Evolutionary conservation across 306 rosid genomes (phyloP), one percentile per base, ranked within the genome.

Genomic region (Vigna angularis): DNA sequence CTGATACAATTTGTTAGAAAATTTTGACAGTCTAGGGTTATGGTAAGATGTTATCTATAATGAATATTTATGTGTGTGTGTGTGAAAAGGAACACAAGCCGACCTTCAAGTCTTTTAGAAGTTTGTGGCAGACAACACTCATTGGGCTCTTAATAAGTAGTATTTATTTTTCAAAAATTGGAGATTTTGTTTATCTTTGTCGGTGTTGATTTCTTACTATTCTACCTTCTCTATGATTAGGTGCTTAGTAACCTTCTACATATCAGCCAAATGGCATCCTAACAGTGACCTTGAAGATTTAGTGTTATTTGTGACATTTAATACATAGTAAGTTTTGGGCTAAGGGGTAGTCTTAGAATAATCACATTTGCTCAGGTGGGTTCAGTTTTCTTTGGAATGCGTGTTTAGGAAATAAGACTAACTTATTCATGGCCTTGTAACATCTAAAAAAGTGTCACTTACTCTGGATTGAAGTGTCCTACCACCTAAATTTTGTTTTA

Each of bases 51-150:
- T 71, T 36, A 30, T 4, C 36, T 32, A 32, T 32, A 32, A 32
- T 32, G 36, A 32, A 32, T 26, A 26, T 26, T 26, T 52, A 9
- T 16, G 12, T n/a, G 40, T 38, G n/a, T 38, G n/a, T 1, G 3
- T 44, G 15, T 50, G 28, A 3, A 24, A 48, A 26, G 77, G 45
- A 5, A 16, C 12, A 42, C 11, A 10, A 34, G 55, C 40, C 40
- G 18, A 38, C 28, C 55, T 14, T 10, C 17, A 22, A 17, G 3
- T 79, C 36, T 15, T 10, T 22, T 40, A 36, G 70, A 79, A 34
- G 14, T 38, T 79, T 78, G 53, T 20, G 69, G 53, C 64, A 22
- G 44, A 71, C 40, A 58, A 9, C 70, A 49, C 70, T 14, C 44
- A 30, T 1, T 50, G 1, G 9, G 48, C 48, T 30, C 28, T 70